These are phyloP conservation scores for Neofusicoccum sp. DNA, from an alignment of 2,329 filamentous ascomycete species.

Conservation along the genomic window DNA sequence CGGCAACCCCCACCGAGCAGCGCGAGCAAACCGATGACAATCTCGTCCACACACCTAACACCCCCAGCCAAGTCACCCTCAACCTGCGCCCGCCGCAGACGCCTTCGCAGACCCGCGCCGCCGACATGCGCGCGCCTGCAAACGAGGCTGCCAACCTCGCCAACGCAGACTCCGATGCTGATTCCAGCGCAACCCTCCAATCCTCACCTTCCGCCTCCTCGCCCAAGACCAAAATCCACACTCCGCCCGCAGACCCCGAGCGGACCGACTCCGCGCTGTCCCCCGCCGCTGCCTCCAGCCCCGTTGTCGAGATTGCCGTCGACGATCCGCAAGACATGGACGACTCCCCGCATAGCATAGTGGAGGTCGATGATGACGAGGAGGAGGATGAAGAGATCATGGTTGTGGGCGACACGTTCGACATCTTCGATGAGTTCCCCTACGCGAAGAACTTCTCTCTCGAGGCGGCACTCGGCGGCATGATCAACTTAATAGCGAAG, in stretches of 20 bases:
- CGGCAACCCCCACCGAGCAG: constrained; percentile 24
- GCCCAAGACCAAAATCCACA: constrained; percentile 1
- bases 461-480: constrained; percentile 5
- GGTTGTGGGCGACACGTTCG: background rate
- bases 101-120: background rate
- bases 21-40: constrained; percentile 26
- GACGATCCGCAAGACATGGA: constrained; percentile 29
- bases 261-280: constrained; percentile 17
- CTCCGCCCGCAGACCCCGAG: background rate
- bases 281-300: constrained; percentile 28
- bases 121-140: background rate
- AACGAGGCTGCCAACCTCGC: constrained; percentile 1
- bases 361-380: constrained; percentile 20
- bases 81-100: constrained; percentile 17
- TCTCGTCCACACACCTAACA: constrained; percentile 19
- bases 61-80: constrained; percentile 16
- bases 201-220: constrained; percentile 6
- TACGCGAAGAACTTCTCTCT: constrained; percentile 20
- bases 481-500: constrained; percentile 3
- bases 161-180: constrained; percentile 1
- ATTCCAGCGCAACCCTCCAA: constrained; percentile 6
- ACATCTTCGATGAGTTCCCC: constrained; percentile 34
- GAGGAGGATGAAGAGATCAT: constrained; percentile 21
- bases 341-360: constrained; percentile 21
- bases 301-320: constrained; percentile 39